Base-by-base conservation (phyloP, 306 rosid species). In the Dryas octopetala region DNA sequence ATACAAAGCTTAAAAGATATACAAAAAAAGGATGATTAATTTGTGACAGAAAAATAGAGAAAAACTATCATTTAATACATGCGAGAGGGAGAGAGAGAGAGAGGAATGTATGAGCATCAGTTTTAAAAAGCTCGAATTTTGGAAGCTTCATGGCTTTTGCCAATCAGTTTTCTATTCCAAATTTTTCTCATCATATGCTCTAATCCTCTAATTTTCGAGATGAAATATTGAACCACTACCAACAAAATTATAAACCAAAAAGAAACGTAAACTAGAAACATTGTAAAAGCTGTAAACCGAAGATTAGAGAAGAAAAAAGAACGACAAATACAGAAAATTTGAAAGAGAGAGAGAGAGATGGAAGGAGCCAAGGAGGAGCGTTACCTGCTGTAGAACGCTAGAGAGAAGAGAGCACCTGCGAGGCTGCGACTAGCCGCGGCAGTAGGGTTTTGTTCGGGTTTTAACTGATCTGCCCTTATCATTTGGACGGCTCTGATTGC, bases 61-160 rank as follows among this genome's bases (percentile, higher is more conserved):
- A 32, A 32, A 32, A 32, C 38, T 32, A 32, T 32, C 38, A 32
- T 32, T 32, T 2, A 32, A 32, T 32, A 32, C 38, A 32, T 32
- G 11, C 13, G 55, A 51, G 4, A 23, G 23, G 23, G 23, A 23
- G 23, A 13, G 54, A 13, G 54, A 13, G 51, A 26, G n/a, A 49
- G 46, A 68, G 17, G 38, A 23, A 1, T 4, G 11, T 14, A 51
- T 4, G 75, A 71, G 75, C 75, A 71, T 55, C 75, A 71, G 75
- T 55, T 71, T 71, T 71, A 71, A 57, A 71, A 71, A 55, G 66
- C 75, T 71, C 75, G 75, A 43, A 9, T 71, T 71, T 71, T 71
- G 66, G 75, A 71, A 70, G 53, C 75, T 71, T 71, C 75, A 71
- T 57, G 75, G 65, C 40, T 71, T 43, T 71, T 53, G 12, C 75